Base-by-base conservation (phyloP, 768 basidiomycete species). In the Kwoniella mangroviensis region DNA sequence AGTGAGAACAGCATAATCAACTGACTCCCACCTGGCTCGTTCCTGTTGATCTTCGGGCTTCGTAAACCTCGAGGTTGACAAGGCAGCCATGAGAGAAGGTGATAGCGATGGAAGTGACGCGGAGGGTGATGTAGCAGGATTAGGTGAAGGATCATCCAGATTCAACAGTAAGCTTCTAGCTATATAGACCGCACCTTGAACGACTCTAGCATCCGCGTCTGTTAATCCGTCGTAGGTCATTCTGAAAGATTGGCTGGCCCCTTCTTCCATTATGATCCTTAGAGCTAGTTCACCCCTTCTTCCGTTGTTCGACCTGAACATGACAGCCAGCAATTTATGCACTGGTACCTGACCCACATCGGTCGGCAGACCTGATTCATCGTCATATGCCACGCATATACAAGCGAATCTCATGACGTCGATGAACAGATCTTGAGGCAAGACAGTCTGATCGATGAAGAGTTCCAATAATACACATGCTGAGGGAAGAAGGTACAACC, bases 1-100 rank as follows among this genome's bases (percentile, higher is more conserved):
- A 5, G 61, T 62, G 5, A 84, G 68, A 10, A 84, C 73, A 24
- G 81, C 78, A 17, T 66, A 63, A 55, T 84, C 83, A 11, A 84
- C 80, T 51, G 73, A 67, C 43, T 77, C 67, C 82, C 80, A 82
- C 4, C 62, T 61, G 3, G 63, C 63, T 24, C 74, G 63, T 21
- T 73, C 65, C 3, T 13, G 17, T 1, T 51, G 57, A 9, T 73
- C 51, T n/a, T 76, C 65, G 1, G 70, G 56, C 17, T 63, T 59
- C 19, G 53, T 26, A 45, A 72, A 75, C 13, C 79, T 73, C 24
- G 64, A 67, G 1, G 71, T 67, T 0, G 76, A 73, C 41, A 77
- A 70, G 9, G 79, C 76, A n/a, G 75, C 72, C 13, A 73, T 61
- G 2, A 83, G 66, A 2, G 78, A 78, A 0, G 78, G 79, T 0